Evolutionary conservation across 345 rosid species (phyloP), one percentile per base, ranked within the genome.

Genomic region (Melaleuca alternifolia): DNA sequence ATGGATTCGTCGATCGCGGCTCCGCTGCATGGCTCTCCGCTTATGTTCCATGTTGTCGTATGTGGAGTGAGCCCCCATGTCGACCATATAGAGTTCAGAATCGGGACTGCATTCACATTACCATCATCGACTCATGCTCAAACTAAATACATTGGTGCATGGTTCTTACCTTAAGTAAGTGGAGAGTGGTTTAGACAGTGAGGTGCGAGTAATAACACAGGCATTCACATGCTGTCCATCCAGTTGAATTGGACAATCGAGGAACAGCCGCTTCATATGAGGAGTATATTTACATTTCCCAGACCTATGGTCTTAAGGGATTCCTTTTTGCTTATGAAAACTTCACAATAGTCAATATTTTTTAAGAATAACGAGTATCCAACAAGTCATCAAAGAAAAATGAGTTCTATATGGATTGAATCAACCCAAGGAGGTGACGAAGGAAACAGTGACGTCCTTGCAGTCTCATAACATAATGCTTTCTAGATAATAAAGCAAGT

Each of bases 11-110:
- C 88, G 26, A 85, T 61, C 86, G 97, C 95, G 8, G 84, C 85
- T 84, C 95, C 96, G 75, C 87, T 92, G 92, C 96, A 94, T 3
- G 91, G 92, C 48, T 94, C 93, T 83, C 96, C 96, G 82, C 91
- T 92, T 50, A 83, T 89, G 89, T 93, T 94, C 95, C 97, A 94
- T 13, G 86, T 88, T 23, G 15, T 52, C 0, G 57, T 30, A 10
- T 83, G 37, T 1, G 95, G 91, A 86, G 88, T 81, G 51, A 87
- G 86, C 14, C 86, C 89, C 97, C 97, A 94, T 85, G 90, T 57
- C 30, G 85, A 50, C 46, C 93, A 94, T 7, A 94, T 91, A n/a
- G 90, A 87, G 85, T 94, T 93, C 89, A 94, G 86, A 6, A 91
- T 90, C 54, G 89, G 83, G 41, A 88, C 94, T 92, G 91, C 87